phyloP scores from a whole-genome alignment of 2,329 filamentous ascomycete species.

The Trichoderma atroviride region DNA sequence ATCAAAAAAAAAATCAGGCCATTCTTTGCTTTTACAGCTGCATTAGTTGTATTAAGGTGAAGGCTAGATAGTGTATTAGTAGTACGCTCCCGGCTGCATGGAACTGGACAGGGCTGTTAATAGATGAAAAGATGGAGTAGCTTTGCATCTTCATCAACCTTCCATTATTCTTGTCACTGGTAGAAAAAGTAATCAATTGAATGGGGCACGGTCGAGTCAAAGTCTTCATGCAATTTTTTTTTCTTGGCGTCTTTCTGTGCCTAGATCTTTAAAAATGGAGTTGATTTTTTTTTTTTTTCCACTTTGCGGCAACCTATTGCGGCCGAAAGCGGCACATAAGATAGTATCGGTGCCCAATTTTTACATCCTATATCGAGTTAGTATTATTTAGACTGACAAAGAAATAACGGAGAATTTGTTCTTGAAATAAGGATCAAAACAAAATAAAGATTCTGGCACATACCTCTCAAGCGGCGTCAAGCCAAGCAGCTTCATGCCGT shows the following conservation, averaged over 20 bases:
- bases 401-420: not conserved
- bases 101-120: not conserved
- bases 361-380: conserved; percentile 19
- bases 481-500: conserved; percentile 81
- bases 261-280: conserved; percentile 5
- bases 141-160: not conserved
- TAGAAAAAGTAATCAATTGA: not conserved
- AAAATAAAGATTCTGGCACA: not conserved
- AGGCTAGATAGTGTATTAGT: not conserved
- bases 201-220: conserved; percentile 1
- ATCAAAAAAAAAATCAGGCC: conserved; percentile 16
- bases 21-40: not conserved
- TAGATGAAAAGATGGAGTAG: not conserved
- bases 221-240: not conserved
- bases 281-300: not conserved
- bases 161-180: not conserved
- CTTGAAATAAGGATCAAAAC: not conserved
- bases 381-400: not conserved
- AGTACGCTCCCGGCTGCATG: not conserved
- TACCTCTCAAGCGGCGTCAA: conserved; percentile 71
- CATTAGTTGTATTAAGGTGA: not conserved
- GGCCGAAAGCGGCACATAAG: conserved; percentile 9
- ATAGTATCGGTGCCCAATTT: not conserved
- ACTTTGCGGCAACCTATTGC: conserved; percentile 11
- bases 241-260: not conserved